Evolutionary conservation across 306 rosid genomes (phyloP), one percentile per base, ranked within the genome.

Genomic region (Mimosa pudica): DNA sequence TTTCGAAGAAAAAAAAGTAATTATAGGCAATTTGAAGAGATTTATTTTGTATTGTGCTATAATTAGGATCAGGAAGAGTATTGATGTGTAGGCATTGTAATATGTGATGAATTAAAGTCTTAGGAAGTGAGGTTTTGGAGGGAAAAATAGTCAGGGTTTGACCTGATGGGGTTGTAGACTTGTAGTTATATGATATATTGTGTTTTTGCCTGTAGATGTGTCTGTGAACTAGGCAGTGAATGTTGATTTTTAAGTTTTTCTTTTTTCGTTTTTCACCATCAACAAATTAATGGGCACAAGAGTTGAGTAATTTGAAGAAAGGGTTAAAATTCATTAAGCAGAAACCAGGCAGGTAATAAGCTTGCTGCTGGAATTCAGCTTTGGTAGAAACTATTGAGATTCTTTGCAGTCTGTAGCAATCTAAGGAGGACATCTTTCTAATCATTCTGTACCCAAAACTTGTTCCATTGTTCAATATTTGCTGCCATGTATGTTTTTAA

Each of bases 121-220:
- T 45, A 55, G 55, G 41, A 10, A 45, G 36, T 10, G 57, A 45
- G 55, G 74, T 70, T 70, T 45, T 5, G 45, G 12, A 36, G 20
- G 74, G 57, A 45, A 70, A 5, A 18, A 9, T 4, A 45, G 18
- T 68, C 45, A 70, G 41, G 74, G 38, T 70, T 70, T 70, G 57
- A n/a, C 62, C 70, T 68, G 81, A 30, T 55, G 30, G n/a, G 20
- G 14, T 51, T 51, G 6, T 72, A 4, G 33, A 24, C 30, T 24
- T 24, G 0, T 24, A 24, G 30, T 24, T 24, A 24, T 24, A 24
- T 24, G 30, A 33, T 49, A 3, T 71, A 33, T 14, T 7, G 17
- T 33, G 46, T 49, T 70, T 41, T 54, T 76, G 20, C 71, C 65
- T 18, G 38, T 10, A 4, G 57, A 68, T 60, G 35, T 10, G 20